These are phyloP conservation scores for Teratosphaeria gauchensis DNA, from an alignment of 2,329 filamentous ascomycete genomes.

Conservation along the genomic window DNA sequence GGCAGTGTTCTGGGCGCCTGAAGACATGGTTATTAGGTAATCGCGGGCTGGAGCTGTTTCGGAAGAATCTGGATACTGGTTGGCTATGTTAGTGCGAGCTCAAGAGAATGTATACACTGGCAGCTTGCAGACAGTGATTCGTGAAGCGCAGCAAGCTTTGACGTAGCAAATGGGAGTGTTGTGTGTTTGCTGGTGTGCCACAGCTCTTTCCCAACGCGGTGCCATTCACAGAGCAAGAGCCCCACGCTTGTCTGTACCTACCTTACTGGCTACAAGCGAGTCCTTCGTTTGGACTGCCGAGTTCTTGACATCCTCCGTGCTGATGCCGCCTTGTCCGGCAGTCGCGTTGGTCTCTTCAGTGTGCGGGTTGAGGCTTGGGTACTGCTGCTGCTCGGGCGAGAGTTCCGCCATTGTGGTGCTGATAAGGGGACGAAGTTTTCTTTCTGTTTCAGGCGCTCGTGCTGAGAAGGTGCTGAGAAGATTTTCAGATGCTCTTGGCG, in stretches of 20 bases:
- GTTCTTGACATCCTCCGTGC: conserved; percentile 5
- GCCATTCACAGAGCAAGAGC: conserved; percentile 26
- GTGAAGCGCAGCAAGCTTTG: background rate
- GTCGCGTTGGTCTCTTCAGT: background rate
- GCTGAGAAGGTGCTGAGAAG: background rate
- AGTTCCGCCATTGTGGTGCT: conserved; percentile 11
- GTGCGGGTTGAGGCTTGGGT: conserved; percentile 26
- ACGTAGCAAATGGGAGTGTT: background rate
- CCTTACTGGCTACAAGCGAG: conserved; percentile 35
- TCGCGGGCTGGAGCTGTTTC: background rate
- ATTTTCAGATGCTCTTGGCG: background rate
- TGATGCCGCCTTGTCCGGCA: conserved; percentile 6
- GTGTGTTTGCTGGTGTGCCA: background rate
- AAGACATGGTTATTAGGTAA: background rate
- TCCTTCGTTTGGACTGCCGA: conserved; percentile 23
- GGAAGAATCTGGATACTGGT: conserved; percentile 1
- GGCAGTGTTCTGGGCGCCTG: conserved; percentile 42
- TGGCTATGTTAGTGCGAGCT: background rate
- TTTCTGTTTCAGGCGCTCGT: background rate
- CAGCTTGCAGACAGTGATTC: background rate
- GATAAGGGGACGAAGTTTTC: background rate
- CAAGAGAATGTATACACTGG: background rate
- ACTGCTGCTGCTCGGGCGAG: conserved; percentile 17
- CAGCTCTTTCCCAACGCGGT: conserved; percentile 20
- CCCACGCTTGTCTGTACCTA: conserved; percentile 20